Evolutionary conservation across 352 stramenopile species (phyloP).

Genomic region (Globisporangium middletonii): DNA sequence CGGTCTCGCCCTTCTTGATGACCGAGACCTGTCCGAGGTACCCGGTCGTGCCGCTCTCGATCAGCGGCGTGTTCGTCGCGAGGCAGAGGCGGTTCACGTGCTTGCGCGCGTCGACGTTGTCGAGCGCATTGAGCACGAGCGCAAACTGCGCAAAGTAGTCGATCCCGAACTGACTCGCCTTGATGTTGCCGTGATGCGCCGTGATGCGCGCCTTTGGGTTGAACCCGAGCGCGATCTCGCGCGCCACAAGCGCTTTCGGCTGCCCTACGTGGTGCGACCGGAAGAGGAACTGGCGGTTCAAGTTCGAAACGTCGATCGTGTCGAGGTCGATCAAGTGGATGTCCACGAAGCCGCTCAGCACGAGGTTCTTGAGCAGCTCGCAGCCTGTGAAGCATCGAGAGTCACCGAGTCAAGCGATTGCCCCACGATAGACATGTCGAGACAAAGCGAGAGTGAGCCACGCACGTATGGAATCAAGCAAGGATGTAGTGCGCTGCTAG

Average conservation of each 20-base stretch:
- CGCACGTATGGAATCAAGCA: neutral
- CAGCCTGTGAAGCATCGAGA: conserved; percentile 62
- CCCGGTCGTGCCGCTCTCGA: conserved; percentile 98
- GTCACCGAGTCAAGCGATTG: neutral
- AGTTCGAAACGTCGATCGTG: conserved; percentile 99
- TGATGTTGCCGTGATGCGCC: conserved; percentile 98
- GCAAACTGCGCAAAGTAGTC: conserved; percentile 96
- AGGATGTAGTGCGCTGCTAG: neutral
- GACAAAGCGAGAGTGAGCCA: neutral
- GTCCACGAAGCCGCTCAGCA: conserved; percentile 93
- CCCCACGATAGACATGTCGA: neutral
- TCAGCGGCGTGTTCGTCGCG: conserved; percentile 70
- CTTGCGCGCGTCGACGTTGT: conserved; percentile 98
- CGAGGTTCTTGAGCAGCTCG: conserved; percentile 99
- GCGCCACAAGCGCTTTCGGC: conserved; percentile 91
- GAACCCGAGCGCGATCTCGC: conserved; percentile 75
- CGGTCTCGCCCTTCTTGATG: conserved; percentile 96
- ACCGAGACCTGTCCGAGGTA: conserved; percentile 98
- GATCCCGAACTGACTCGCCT: conserved; percentile 87
- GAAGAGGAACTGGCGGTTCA: conserved; percentile 99
- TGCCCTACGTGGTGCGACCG: conserved; percentile 96
- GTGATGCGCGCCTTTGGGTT: conserved; percentile 88
- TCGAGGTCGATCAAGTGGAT: conserved; percentile 97
- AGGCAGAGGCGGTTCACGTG: conserved; percentile 99
- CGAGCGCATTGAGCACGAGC: conserved; percentile 98